Base-by-base conservation (phyloP, 2,329 filamentous ascomycete genomes). In the Fusarium brevicatenulatum region DNA sequence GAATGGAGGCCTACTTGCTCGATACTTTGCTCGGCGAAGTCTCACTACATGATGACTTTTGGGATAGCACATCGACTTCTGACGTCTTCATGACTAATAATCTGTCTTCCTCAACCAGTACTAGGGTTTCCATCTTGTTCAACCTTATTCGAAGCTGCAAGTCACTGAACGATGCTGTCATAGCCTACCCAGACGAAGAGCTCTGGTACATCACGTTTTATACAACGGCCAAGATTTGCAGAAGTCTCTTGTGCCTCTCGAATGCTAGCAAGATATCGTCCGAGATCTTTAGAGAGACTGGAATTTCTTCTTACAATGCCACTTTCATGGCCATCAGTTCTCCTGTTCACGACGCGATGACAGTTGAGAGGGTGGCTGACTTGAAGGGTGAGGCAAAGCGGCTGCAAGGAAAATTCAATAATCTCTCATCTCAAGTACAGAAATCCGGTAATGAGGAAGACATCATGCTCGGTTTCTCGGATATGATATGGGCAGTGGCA, bases 151-250 rank as follows among this genome's bases (percentile, higher is more conserved):
- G 15, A 2, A 68, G 54, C 4, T 68, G 65, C 10, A 68, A 62
- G 37, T 46, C 40, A 4, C 15, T 68, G 1, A 53, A 68, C 2
- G 63, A 68, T 9, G 37, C 65, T 12, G 30, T 68, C 5, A 37
- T 68, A 21, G 12, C 32, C 1, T 54, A n/a, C 3, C 40, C 36
- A 3, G 47, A 68, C 16, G 63, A 37, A 9, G 54, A 68, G 0
- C 7, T 68, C 8, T 68, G 63, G 63, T 62, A 68, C 9, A 68
- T 68, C 12, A 61, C 64, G 3, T 60, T 67, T 16, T 67, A 66
- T 15, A 68, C 65, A 7, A 67, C 63, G 6, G 32, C 63, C 9
- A 67, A 67, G 25, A 50, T 67, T 21, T 67, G 64, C 16, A 49
- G 63, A n/a, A 67, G 61, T 16, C 39, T 67, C 12, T 61, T 36